A percentile compares a stretch with the other conserved stretches of the same genome.
Conservation (phyloP, 1,284 basidiomycete genomes). For the Trametes sp. region DNA sequence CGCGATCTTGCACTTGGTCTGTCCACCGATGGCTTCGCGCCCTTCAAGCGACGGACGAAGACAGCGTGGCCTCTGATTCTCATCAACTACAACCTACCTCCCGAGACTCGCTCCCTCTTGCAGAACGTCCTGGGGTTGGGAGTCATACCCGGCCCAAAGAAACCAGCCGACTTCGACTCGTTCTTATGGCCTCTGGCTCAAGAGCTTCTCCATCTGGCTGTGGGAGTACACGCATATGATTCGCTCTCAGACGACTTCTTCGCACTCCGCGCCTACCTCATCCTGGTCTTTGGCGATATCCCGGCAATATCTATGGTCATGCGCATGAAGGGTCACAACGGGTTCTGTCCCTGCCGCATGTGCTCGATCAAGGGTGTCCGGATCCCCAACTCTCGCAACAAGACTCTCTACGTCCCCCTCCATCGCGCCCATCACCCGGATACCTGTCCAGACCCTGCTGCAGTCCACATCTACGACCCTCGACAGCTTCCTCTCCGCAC, state of each 20-base stretch:
- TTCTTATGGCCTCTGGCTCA: conserved; percentile 48
- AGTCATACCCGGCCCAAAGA: conserved; percentile 52
- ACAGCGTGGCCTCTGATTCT: conserved; percentile 52
- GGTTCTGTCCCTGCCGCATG: conserved; percentile 25
- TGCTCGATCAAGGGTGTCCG: conserved; percentile 51
- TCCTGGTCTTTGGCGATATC: conserved; percentile 52
- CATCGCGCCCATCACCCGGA: conserved; percentile 19
- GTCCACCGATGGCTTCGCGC: conserved; percentile 47
- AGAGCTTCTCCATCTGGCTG: conserved; percentile 46
- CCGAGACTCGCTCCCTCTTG: conserved; percentile 41
- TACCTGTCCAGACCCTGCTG: not conserved
- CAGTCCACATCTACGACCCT: conserved; percentile 40
- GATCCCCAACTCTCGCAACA: conserved; percentile 29
- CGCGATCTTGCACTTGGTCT: conserved; percentile 43
- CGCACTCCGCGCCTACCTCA: conserved; percentile 47
- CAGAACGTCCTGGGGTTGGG: conserved; percentile 45
- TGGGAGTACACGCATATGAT: conserved; percentile 48
- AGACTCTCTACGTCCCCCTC: conserved; percentile 48
- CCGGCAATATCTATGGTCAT: conserved; percentile 52
- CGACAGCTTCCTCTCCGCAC: conserved; percentile 47
- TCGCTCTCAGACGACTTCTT: conserved; percentile 35
- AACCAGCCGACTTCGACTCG: conserved; percentile 50
- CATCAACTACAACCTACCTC: conserved; percentile 50
- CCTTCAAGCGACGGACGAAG: conserved; percentile 42
- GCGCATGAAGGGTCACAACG: conserved; percentile 46